Base-by-base conservation (phyloP, 495 filamentous ascomycete species). In the Clavariopsis aquatica region DNA sequence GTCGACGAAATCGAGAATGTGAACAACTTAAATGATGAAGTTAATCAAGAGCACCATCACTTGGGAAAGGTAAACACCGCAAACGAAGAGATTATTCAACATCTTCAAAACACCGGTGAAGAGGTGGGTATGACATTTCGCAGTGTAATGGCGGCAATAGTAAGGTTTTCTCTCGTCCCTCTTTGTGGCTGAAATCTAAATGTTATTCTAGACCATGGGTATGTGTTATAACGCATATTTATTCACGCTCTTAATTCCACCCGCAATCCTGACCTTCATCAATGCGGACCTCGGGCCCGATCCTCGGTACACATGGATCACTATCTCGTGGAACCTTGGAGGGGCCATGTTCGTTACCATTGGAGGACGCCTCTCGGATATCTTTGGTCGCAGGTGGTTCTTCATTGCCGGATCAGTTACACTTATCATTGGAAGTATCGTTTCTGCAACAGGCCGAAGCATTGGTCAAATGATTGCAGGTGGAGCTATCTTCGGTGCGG, bases 151-250 rank as follows among this genome's bases (percentile, higher is more conserved):
- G 66, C 66, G 31, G 66, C 66, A 27, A 27, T 43, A 20, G 62
- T 68, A 49, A 52, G 65, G n/a, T n/a, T n/a, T n/a, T 68, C 57
- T 41, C 17, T 5, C 2, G 1, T 27, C 27, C 10, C 53, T 8
- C 2, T 43, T 8, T 34, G 31, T 34, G n/a, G n/a, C n/a, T 43
- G 13, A 3, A 8, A 43, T 17, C 9, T 47, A 29, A 65, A n/a
- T 10, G 1, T 19, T 31, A 5, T 7, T 23, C 8, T 28, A 68
- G 65, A 57, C 55, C 22, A 69, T 69, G 66, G 66, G 47, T 9
- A 65, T 65, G 61, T 69, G 66, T 57, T 69, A 69, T 56, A 65
- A 65, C 46, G 66, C 66, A 19, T 69, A 69, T 29, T 49, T 69
- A 6, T 65, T 69, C 56, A 69, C 66, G 5, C 66, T 69, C 26